Evolutionary conservation across 371 early-diverging fungal genomes (phyloP), one percentile per base, ranked within the genome.

Genomic region (Zychaea mexicana): DNA sequence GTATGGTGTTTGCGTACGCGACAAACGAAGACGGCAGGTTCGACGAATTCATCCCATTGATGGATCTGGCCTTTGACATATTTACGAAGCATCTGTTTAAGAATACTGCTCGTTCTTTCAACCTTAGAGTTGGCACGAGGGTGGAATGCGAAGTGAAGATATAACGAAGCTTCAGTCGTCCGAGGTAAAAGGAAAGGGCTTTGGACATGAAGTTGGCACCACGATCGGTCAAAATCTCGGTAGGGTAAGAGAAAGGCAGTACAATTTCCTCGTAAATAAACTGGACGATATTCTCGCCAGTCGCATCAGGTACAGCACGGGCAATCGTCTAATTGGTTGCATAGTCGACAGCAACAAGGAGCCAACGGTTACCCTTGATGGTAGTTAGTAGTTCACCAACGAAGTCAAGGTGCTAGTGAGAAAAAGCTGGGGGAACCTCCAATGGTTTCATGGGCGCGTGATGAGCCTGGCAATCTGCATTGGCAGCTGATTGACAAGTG

Each of bases 251-350:
- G 60, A 70, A 75, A 19, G 31, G 46, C 54, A 66, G 49, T 0
- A 73, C 69, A 30, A 79, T 74, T n/a, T 71, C 65, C 39, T 71
- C 56, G 52, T 73, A 70, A 60, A 53, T 49, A 31, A 57, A 57
- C 7, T 57, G 19, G 15, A 36, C 57, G 26, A 57, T 26, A 17
- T 31, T 62, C 24, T 70, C 60, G 24, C 58, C 65, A 2, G 65
- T 60, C 1, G 77, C 74, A 8, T 57, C 64, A n/a, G 72, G 74
- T 10, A 78, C 60, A 1, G 78, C 71, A 9, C 58, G 62, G 4
- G 77, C 73, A 24, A 75, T 63, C 0, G 71, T 61, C 79, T 79
- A 79, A 38, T 68, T 76, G 0, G 79, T 79, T 2, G 64, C 33
- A 38, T 70, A 70, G 32, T 84, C 80, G 3, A 82, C 75, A 0